phyloP scores from a whole-genome alignment of 2,329 filamentous ascomycete genomes.

The Fusarium clavum region DNA sequence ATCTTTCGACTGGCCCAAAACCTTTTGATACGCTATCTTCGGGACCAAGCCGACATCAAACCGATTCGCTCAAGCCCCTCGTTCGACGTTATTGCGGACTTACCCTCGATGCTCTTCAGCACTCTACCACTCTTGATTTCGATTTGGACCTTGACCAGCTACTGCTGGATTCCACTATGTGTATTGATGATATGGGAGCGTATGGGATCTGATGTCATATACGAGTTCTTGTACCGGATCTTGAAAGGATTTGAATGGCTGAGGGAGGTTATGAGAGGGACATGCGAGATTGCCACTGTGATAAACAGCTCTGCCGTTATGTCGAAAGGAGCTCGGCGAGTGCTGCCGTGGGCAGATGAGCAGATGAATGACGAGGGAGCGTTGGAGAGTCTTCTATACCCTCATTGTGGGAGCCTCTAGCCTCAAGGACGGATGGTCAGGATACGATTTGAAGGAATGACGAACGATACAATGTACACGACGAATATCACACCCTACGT shows the following conservation, averaged over 20 bases:
- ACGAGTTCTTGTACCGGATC: slow-evolving; percentile 14
- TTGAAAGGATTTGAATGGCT: slow-evolving; percentile 11
- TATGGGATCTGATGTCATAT: slow-evolving; percentile 27
- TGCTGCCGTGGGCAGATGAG: slow-evolving; percentile 24
- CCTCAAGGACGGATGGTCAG: not conserved
- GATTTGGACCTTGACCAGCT: slow-evolving; percentile 33
- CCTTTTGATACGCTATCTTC: slow-evolving; percentile 26
- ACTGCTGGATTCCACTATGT: slow-evolving; percentile 37
- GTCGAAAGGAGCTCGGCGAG: slow-evolving; percentile 14
- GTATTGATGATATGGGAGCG: slow-evolving; percentile 38
- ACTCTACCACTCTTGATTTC: slow-evolving; percentile 31
- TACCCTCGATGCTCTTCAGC: slow-evolving; percentile 31
- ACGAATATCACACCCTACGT: not conserved
- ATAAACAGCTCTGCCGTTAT: slow-evolving; percentile 6
- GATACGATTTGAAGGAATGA: slow-evolving; percentile 10
- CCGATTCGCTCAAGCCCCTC: slow-evolving; percentile 23
- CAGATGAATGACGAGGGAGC: slow-evolving; percentile 25
- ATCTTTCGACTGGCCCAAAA: slow-evolving; percentile 23
- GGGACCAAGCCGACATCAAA: slow-evolving; percentile 27
- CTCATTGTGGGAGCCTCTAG: slow-evolving; percentile 14
- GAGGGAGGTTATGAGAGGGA: not conserved
- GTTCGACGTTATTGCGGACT: slow-evolving; percentile 28
- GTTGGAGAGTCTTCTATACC: slow-evolving; percentile 22
- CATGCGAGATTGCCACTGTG: not conserved
- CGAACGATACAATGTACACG: not conserved